Evolutionary conservation across 2,329 filamentous ascomycete genomes (phyloP), one percentile per base, ranked within the genome.

Genomic region (Scytalidium lignicola): DNA sequence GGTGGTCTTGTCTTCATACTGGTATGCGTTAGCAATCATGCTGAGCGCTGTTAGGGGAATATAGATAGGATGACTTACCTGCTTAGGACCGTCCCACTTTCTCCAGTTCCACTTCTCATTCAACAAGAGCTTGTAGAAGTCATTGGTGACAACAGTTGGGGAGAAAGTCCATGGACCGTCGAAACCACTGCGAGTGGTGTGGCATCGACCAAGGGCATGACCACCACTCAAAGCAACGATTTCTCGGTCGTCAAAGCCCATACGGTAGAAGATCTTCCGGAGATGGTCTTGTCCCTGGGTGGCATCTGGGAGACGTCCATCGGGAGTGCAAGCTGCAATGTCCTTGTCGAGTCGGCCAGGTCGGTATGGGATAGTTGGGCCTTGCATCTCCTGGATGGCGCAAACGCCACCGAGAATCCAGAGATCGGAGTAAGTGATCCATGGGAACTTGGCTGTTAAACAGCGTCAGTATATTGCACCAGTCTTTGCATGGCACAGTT

Each of bases 201-300:
- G 93, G 56, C 88, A 95, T 58, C 91, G 88, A 55, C 91, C 91
- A 32, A 96, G 80, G 47, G 89, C 87, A 74, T 96, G 90, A 44
- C 87, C 90, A 59, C 90, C 90, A 20, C 79, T 78, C 47, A 97
- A 80, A 23, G 92, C 93, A 42, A 96, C 92, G 66, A 97, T 97
- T 72, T 96, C 91, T 64, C 88, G 88, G 73, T 99, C 92, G 70
- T 93, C 86, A 79, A 96, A 97, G 59, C 92, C 92, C 92, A 97
- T 97, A 67, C 92, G 90, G 70, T 84, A 82, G 73, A 97, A 99
- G 75, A 97, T 92, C 73, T 82, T 81, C 63, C 93, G 86, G 61
- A 97, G 80, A 73, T 97, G 92, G 65, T 83, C 80, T 54, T 83
- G 75, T 53, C 80, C 86, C 78, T 96, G 82, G 61, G 82, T 69